A percentile compares a stretch with the other conserved stretches of the same genome.
Evolutionary conservation across 192 early-diverging fungal genomes (phyloP).

Genomic region (Rhizoclosmatium sp.): DNA sequence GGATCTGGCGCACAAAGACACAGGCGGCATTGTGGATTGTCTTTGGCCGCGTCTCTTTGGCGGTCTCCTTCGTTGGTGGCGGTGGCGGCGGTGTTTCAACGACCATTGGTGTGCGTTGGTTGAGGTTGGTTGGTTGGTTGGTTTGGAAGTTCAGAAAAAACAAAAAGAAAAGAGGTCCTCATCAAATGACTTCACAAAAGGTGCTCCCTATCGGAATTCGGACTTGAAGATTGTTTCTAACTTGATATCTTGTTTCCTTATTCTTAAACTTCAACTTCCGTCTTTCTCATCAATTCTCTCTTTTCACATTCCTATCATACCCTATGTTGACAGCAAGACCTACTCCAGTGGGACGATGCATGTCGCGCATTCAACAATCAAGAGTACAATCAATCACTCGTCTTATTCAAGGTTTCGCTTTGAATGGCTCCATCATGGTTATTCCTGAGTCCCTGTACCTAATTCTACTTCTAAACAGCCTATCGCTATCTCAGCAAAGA

Average conservation of each 20-base stretch:
- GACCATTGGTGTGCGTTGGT: too few species aligned
- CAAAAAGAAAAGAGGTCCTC: not conserved
- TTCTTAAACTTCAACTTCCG: too few species aligned
- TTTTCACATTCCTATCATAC: not conserved
- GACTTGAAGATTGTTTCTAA: too few species aligned
- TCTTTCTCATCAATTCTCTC: too few species aligned
- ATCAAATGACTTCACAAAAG: not conserved
- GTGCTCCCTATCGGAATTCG: too few species aligned
- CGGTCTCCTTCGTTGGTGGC: not conserved
- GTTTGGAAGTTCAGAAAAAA: not conserved
- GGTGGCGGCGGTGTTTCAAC: too few species aligned
- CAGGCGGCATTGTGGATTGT: not conserved
- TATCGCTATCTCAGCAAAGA: conserved; percentile 91
- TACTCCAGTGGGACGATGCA: conserved; percentile 26
- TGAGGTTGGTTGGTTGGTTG: too few species aligned
- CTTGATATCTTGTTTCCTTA: too few species aligned
- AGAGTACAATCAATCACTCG: conserved; percentile 24
- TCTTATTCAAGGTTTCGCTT: conserved; percentile 35
- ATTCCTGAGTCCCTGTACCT: not conserved
- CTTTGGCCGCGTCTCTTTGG: not conserved
- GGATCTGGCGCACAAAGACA: conserved; percentile 89
- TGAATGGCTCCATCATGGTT: not conserved
- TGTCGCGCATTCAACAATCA: conserved; percentile 1
- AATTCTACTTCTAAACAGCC: conserved; percentile 40
- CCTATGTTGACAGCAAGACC: conserved; percentile 5